Percentiles rank a stretch among this genome's conserved stretches.
These are phyloP conservation scores for Aspergillus sp. DNA, from an alignment of 2,329 filamentous ascomycete species.

Conservation along the genomic window DNA sequence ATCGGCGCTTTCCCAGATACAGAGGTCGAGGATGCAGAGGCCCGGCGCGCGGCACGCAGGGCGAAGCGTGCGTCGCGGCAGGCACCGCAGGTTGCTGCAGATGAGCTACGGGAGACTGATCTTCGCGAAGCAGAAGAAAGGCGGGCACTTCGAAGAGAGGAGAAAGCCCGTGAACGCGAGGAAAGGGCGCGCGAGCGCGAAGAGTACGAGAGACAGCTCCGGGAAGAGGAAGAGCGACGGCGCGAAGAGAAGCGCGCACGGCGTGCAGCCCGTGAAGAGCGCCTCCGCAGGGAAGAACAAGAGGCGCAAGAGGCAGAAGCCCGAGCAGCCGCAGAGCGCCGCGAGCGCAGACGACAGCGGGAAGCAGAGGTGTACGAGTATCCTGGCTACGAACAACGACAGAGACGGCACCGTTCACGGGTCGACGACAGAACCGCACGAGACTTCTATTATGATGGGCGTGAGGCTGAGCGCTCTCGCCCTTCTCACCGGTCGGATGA, in stretches of 20 bases:
- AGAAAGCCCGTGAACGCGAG: slow-evolving; percentile 50
- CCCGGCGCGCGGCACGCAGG: slow-evolving; percentile 65
- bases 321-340: slow-evolving; percentile 42
- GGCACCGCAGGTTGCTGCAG: slow-evolving; percentile 32
- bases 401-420: slow-evolving; percentile 39
- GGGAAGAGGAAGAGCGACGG: slow-evolving; percentile 35
- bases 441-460: slow-evolving; percentile 33
- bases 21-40: slow-evolving; percentile 61
- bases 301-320: slow-evolving; percentile 63
- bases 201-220: slow-evolving; percentile 41
- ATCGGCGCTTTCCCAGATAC: slow-evolving; percentile 38
- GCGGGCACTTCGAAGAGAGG: slow-evolving; percentile 56
- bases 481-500: slow-evolving; percentile 37
- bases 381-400: slow-evolving; percentile 32
- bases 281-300: slow-evolving; percentile 50
- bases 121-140: slow-evolving; percentile 42
- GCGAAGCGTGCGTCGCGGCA: slow-evolving; percentile 53
- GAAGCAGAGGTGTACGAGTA: slow-evolving; percentile 36
- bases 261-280: slow-evolving; percentile 41
- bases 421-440: slow-evolving; percentile 33
- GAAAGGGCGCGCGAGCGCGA: slow-evolving; percentile 47
- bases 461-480: slow-evolving; percentile 32
- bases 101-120: slow-evolving; percentile 38
- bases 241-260: slow-evolving; percentile 39
- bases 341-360: slow-evolving; percentile 44